phyloP scores from a whole-genome alignment of 192 early-diverging fungal species.

The Thamnidium elegans region DNA sequence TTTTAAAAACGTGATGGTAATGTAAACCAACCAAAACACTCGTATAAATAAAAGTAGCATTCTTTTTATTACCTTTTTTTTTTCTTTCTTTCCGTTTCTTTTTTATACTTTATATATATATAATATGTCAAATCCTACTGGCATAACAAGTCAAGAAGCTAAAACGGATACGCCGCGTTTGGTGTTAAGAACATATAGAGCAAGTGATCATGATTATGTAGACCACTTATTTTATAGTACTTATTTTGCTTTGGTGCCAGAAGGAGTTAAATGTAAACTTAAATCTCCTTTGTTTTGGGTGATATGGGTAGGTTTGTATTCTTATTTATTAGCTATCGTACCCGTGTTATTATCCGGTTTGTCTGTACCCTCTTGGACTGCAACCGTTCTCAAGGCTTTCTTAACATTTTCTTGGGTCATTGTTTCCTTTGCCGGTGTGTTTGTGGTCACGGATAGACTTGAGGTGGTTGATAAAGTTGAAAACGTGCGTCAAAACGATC shows the following conservation, averaged over 20 bases:
- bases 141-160: neutral
- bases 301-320: conserved; percentile 23
- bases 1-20: too few species aligned
- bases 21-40: too few species aligned
- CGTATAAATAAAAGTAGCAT: neutral
- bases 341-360: conserved; percentile 13
- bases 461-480: conserved; percentile 27
- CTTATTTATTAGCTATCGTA: conserved; percentile 22
- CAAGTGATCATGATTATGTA: conserved; percentile 27
- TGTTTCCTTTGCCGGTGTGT: conserved; percentile 24
- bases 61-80: neutral
- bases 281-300: conserved; percentile 29
- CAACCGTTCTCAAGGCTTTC: conserved; percentile 11
- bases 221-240: conserved; percentile 27
- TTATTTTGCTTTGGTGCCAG: conserved; percentile 31
- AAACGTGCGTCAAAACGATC: conserved; percentile 24
- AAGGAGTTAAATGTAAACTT: conserved; percentile 29
- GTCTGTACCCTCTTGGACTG: conserved; percentile 2
- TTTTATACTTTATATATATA: neutral
- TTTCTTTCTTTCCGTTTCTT: conserved; percentile 8
- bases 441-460: conserved; percentile 29
- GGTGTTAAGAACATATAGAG: conserved; percentile 31
- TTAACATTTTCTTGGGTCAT: conserved; percentile 24
- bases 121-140: neutral
- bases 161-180: conserved; percentile 11